Evolutionary conservation across 2,329 filamentous ascomycete genomes (phyloP), one percentile per base, ranked within the genome.

Genomic region (Ascocoryne sarcoides): DNA sequence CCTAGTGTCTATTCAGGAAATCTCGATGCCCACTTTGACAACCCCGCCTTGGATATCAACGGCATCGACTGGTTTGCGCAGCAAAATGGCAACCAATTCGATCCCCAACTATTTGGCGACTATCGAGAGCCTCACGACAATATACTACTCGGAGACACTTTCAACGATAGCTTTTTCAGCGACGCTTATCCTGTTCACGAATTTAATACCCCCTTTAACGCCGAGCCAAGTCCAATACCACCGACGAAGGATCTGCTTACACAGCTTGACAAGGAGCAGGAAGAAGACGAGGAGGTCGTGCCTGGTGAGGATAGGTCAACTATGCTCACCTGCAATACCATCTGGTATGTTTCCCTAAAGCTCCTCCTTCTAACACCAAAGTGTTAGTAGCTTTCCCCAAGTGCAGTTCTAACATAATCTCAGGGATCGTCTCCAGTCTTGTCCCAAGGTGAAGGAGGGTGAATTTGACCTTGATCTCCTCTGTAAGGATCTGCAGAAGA

Each of bases 381-480:
- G n/a, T n/a, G n/a, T n/a, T n/a, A n/a, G n/a, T n/a, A n/a, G n/a
- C n/a, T n/a, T n/a, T n/a, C n/a, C n/a, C 18, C 8, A 26, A 31
- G 31, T 42, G 15, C 10, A 9, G 20, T n/a, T 34, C 42, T 49
- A 37, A 49, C 35, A 16, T 15, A 15, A 5, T 10, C 16, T 15
- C 58, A 95, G 90, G 92, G 88, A 95, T 63, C 87, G 86, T 65
- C 65, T 95, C 16, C 86, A 93, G 66, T 77, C 75, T 26, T 93
- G 88, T 62, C 81, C 87, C 45, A 88, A 84, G 60, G 92, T 94
- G 53, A 84, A 89, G 58, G 84, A 77, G 43, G 89, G 89, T 53
- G 89, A 93, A 53, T 87, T 96, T 50, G 92, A 98, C 52, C 82
- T 98, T 36, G 92, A 98, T 58, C 80, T 82, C 23, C 74, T 98